Conservation (phyloP, 2,329 filamentous ascomycete species). For the Cercospora berteroae region DNA sequence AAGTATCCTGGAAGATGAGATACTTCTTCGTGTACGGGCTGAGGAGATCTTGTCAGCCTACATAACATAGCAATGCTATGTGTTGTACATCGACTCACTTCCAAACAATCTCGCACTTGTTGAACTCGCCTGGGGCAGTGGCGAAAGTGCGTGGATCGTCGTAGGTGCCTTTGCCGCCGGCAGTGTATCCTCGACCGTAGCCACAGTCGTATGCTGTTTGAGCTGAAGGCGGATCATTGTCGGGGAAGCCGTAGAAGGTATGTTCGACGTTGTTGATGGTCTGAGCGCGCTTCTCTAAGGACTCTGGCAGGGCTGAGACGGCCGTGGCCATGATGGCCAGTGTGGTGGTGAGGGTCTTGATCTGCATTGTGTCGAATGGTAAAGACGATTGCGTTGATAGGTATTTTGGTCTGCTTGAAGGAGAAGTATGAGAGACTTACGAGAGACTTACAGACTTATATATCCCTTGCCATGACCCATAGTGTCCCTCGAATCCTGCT, state of each 20-base stretch:
- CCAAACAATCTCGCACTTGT: conserved; percentile 47
- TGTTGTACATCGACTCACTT: conserved; percentile 5
- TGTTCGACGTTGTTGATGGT: conserved; percentile 18
- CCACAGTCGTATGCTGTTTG: conserved; percentile 33
- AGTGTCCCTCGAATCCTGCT: background rate
- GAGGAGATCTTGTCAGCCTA: background rate
- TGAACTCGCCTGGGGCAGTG: conserved; percentile 43
- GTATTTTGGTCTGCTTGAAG: background rate
- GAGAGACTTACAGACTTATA: background rate
- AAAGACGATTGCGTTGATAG: background rate
- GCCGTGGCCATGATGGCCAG: background rate
- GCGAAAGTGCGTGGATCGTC: conserved; percentile 47
- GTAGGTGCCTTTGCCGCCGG: conserved; percentile 47
- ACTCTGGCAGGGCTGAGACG: conserved; percentile 6
- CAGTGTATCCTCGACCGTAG: conserved; percentile 30
- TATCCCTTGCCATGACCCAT: background rate
- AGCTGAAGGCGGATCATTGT: conserved; percentile 32
- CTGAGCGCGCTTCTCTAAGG: conserved; percentile 16
- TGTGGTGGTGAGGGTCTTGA: background rate
- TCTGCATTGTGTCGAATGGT: background rate
- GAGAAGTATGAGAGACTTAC: background rate
- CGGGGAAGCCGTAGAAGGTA: conserved; percentile 33
- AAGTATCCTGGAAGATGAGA: background rate
- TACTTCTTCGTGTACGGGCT: background rate
- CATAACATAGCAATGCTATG: background rate